Evolutionary conservation across 2,329 filamentous ascomycete species (phyloP), one percentile per base, ranked within the genome.

Genomic region (Stagonosporopsis chrysanthemi): DNA sequence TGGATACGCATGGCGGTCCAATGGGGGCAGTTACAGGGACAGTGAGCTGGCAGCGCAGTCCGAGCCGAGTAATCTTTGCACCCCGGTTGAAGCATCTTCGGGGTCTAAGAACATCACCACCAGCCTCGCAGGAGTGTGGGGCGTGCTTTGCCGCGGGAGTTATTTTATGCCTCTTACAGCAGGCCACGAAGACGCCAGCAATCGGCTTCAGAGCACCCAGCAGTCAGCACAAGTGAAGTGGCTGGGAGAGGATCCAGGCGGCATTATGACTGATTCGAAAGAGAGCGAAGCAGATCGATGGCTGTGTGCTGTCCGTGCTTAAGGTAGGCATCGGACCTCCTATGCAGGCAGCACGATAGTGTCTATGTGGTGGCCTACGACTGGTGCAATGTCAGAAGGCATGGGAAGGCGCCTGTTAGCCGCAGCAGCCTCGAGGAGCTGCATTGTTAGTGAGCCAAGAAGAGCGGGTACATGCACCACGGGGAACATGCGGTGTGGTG

Each of bases 1-100:
- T 63, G 65, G 56, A 63, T 64, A 68, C 59, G 62, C 63, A 52
- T 52, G 43, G 23, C 48, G 26, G 52, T 53, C 74, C 73, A 75
- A 76, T 75, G 36, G 48, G 62, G 58, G 62, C 17, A 52, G 42
- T 51, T 62, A 63, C 69, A 73, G 65, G 62, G 62, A 66, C 62
- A 48, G 36, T 71, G 71, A 71, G 67, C 62, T 70, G 68, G 62
- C 72, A 74, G 62, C 65, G 66, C 52, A 68, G 49, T 60, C 57
- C 57, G 66, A 70, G 69, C 62, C 67, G 57, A 67, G 67, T 70
- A 70, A 73, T 68, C 62, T 72, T 71, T 69, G 69, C 65, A 68
- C 68, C 62, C 66, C 68, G 61, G 66, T 70, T 58, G 63, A 64
- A 65, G 65, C 65, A 58, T 56, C 66, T 54, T 59, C 62, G 62